Percentiles rank a stretch among this genome's conserved stretches.
These are phyloP conservation scores for Calophaca sinica DNA, from an alignment of 306 rosid species.

Conservation along the genomic window DNA sequence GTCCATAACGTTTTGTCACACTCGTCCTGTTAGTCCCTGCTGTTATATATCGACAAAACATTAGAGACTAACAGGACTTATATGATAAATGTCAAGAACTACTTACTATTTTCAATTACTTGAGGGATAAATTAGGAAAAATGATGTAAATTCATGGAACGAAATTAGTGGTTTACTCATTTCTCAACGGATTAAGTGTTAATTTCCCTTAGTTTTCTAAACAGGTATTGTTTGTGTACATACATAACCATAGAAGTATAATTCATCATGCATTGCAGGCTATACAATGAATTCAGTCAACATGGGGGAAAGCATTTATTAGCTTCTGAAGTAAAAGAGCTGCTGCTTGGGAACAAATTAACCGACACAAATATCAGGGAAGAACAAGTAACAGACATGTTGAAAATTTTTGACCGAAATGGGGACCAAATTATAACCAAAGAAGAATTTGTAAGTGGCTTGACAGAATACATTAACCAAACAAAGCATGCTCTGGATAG, in stretches of 20 bases:
- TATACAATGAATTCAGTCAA: constrained; percentile 59
- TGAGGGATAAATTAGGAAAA: too few species aligned
- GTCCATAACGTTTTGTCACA: too few species aligned
- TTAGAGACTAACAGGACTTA: too few species aligned
- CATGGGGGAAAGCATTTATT: constrained; percentile 48
- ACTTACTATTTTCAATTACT: too few species aligned
- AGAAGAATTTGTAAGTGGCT: constrained; percentile 67
- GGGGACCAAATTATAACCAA: constrained; percentile 57
- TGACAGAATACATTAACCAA: constrained; percentile 59
- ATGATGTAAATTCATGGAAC: too few species aligned
- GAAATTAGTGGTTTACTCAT: too few species aligned
- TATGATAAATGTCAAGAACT: too few species aligned
- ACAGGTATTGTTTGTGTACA: background rate
- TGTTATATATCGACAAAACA: too few species aligned
- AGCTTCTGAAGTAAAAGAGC: constrained; percentile 52
- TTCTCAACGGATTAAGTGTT: background rate
- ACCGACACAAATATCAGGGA: constrained; percentile 41
- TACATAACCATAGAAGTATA: background rate
- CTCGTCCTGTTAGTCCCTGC: too few species aligned
- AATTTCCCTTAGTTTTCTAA: background rate
- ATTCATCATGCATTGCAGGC: constrained; percentile 44
- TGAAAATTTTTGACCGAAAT: constrained; percentile 58
- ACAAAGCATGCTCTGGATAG: constrained; percentile 55
- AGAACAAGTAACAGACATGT: constrained; percentile 53
- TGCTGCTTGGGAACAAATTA: constrained; percentile 51